Evolutionary conservation across 129 eudicot genomes (phyloP).

Genomic region (Artemisia argyi): DNA sequence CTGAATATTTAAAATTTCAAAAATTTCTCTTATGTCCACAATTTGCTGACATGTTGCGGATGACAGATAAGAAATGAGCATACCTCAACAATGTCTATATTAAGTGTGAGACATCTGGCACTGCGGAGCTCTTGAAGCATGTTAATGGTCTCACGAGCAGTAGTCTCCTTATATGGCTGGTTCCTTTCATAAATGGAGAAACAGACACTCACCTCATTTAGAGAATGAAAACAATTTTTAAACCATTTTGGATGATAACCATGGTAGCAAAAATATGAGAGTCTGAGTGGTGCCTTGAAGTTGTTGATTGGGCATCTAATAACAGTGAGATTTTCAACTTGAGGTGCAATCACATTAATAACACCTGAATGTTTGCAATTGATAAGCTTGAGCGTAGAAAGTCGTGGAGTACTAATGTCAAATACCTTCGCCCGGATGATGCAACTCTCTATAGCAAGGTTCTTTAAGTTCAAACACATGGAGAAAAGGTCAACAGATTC

Average conservation of each 20-base stretch:
- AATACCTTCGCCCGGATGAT: not conserved
- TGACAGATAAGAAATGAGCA: not conserved
- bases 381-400: slow-evolving; percentile 8
- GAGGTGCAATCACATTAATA: slow-evolving; percentile 23
- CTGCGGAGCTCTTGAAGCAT: slow-evolving; percentile 20
- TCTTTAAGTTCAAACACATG: slow-evolving; percentile 17
- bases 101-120: slow-evolving; percentile 17
- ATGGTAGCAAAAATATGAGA: slow-evolving; percentile 8
- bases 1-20: no score
- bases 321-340: slow-evolving; percentile 25
- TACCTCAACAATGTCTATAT: slow-evolving; percentile 25
- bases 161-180: not conserved
- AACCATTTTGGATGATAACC: not conserved
- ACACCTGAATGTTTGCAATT: not conserved
- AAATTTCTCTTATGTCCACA: no score
- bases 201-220: slow-evolving; percentile 4
- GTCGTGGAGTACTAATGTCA: slow-evolving; percentile 15
- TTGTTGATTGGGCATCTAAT: not conserved
- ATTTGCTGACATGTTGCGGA: not conserved
- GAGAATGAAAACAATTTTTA: slow-evolving; percentile 3
- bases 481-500: slow-evolving; percentile 7
- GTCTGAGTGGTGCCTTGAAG: slow-evolving; percentile 16
- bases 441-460: not conserved
- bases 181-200: not conserved
- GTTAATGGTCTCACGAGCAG: slow-evolving; percentile 10